Evolutionary conservation across 257 asterid species (phyloP), one percentile per base, ranked within the genome.

Genomic region (Ballota nigra): DNA sequence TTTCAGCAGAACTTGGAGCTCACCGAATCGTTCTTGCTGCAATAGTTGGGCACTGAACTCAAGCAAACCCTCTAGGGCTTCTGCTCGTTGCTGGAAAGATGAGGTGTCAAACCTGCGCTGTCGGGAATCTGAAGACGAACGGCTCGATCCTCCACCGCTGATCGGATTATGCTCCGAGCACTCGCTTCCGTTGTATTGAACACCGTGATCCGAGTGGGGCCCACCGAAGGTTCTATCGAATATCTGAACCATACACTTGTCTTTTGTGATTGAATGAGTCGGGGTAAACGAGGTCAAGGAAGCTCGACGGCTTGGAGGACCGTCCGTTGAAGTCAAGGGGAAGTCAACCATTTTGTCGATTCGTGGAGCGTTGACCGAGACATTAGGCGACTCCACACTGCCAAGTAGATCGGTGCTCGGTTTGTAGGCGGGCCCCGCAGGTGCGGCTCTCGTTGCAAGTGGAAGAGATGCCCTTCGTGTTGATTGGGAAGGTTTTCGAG

Each of bases 281-380:
- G 97, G 79, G 61, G 87, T 74, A 26, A 83, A 81, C 7, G 98
- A 92, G 24, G 75, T 28, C 19, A 88, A 76, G 31, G 98, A 86
- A 61, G 83, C 72, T 72, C 90, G 71, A 28, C 79, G 82, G 75
- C 65, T 41, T 1, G 80, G 67, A 19, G 84, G 79, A 9, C 84
- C 90, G 11, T 84, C 84, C 0, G 92, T 81, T 3, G 96, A 87
- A 10, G 84, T 73, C 60, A 82, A 43, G 12, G 90, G 88, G 49
- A 85, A 84, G 45, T 92, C 98, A 4, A 90, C 92, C 98, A 95
- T 95, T 78, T 83, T 92, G 81, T 92, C 98, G 15, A 95, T 81
- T 8, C 96, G 86, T 9, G 99, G 99, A 49, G 98, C 97, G 49
- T 95, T 95, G 63, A 95, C 91, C 0, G 99, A 95, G 68, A 95